Conservation (phyloP, 2,329 filamentous ascomycete species). For the Claviceps quebecensis region DNA sequence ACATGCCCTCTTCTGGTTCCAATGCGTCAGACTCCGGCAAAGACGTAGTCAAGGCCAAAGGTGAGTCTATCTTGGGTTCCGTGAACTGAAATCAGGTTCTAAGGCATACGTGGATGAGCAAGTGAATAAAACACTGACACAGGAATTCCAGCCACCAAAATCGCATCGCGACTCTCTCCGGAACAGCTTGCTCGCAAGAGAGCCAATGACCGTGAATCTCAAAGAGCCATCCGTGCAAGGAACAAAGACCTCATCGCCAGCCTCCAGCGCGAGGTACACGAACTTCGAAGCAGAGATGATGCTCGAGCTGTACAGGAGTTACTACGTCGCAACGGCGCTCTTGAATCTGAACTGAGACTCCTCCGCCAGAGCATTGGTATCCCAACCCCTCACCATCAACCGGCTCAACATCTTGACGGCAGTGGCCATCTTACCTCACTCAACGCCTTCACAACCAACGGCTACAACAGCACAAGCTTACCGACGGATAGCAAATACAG, state of each 20-base stretch:
- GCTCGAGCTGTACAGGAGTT: not conserved
- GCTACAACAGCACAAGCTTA: not conserved
- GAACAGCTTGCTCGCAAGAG: constrained; percentile 3
- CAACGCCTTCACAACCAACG: not conserved
- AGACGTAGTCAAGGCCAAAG: not conserved
- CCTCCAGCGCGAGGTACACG: constrained; percentile 1
- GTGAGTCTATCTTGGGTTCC: not conserved
- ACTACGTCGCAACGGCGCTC: not conserved
- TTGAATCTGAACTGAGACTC: not conserved
- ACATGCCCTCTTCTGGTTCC: not conserved
- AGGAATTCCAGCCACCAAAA: not conserved
- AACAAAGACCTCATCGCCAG: constrained; percentile 1
- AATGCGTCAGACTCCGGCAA: not conserved
- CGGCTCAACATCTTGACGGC: not conserved
- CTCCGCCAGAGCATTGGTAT: not conserved
- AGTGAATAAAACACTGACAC: not conserved
- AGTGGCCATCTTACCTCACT: not conserved
- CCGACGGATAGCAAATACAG: not conserved
- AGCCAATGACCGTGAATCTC: constrained; percentile 3
- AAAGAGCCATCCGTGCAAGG: constrained; percentile 2
- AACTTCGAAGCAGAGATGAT: not conserved
- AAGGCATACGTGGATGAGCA: not conserved
- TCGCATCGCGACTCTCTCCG: not conserved
- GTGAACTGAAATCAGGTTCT: too few relatives aligned
- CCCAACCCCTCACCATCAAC: not conserved